Evolutionary conservation across 2,329 filamentous ascomycete species (phyloP), one percentile per base, ranked within the genome.

Genomic region (Periglandula ipomoeae): DNA sequence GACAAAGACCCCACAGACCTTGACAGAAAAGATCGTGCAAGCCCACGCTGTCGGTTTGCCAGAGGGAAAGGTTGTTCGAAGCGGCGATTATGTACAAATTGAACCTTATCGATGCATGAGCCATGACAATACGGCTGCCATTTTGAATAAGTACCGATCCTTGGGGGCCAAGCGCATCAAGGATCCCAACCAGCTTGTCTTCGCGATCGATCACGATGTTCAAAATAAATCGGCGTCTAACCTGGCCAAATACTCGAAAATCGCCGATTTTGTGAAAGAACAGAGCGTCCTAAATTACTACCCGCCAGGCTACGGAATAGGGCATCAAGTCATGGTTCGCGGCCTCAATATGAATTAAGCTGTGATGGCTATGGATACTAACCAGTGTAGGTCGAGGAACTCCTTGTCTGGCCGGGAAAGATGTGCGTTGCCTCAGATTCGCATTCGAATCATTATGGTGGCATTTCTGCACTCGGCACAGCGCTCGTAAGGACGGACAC

Each of bases 21-120:
- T 94, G 52, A 93, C 87, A 4, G 89, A 95, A 66, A 94, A 94
- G 74, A 94, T 95, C 52, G 82, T 95, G 0, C 89, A 95, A 65
- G 70, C 76, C 24, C 84, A 93, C 67, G 77, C 87, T 1, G 75
- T 90, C 13, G 86, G 82, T 13, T 75, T 94, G 1, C 69, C 85
- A 2, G 66, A 81, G 23, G 86, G 81, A 52, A 93, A 93, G 69
- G 70, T 76, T 49, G 85, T 94, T 58, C 76, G 76, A 58, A 74
- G 79, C 11, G 89, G 89, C 61, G 89, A 94, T 74, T 95, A 93
- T 70, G 82, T 95, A 48, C 85, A 79, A 0, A 75, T 94, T 26
- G 32, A 46, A 19, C 87, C 87, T 1, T 75, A 84, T 54, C 75
- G 78, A 52, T 87, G 83, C 69, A 89, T 95, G 84, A 89, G 85